Evolutionary conservation across 2,329 filamentous ascomycete genomes (phyloP).

Genomic region (Ilyonectria sp.): DNA sequence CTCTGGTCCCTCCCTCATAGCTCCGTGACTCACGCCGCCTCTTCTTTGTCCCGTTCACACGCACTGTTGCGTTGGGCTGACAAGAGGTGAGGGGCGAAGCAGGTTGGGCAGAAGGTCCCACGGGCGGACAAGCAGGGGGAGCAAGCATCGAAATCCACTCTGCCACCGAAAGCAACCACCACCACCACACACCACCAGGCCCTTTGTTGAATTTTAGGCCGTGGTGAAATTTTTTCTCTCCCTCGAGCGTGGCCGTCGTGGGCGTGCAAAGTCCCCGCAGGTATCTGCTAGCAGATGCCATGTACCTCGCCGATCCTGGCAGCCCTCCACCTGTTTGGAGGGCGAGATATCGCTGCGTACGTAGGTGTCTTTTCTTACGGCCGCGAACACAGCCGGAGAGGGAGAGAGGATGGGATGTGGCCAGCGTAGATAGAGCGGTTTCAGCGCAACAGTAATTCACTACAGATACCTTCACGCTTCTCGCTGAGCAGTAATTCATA

Average conservation of each 20-base stretch:
- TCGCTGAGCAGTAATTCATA: neutral
- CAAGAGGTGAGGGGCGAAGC: slow-evolving; percentile 44
- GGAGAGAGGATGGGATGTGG: neutral
- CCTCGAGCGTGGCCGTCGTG: slow-evolving; percentile 28
- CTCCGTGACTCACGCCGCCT: slow-evolving; percentile 48
- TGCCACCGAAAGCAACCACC: slow-evolving; percentile 24
- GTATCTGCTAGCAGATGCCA: slow-evolving; percentile 49
- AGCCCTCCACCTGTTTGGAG: slow-evolving; percentile 23
- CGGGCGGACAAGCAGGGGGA: slow-evolving; percentile 28
- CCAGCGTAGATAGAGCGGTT: neutral
- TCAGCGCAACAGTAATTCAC: neutral
- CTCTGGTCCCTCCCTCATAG: neutral
- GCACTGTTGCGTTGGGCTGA: slow-evolving; percentile 46
- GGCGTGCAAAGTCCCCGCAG: slow-evolving; percentile 41
- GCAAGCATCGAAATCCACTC: slow-evolving; percentile 35
- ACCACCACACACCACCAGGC: slow-evolving; percentile 38
- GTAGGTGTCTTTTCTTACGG: slow-evolving; percentile 4
- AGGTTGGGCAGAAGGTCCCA: slow-evolving; percentile 47
- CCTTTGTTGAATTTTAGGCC: slow-evolving; percentile 45
- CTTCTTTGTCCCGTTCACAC: neutral
- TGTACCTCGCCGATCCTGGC: slow-evolving; percentile 43
- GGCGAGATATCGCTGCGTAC: slow-evolving; percentile 8
- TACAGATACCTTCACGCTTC: neutral
- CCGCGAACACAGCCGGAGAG: neutral
- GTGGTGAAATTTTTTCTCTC: slow-evolving; percentile 45